Base-by-base conservation (phyloP, 495 filamentous ascomycete species). In the Aspergillus nidulans region DNA sequence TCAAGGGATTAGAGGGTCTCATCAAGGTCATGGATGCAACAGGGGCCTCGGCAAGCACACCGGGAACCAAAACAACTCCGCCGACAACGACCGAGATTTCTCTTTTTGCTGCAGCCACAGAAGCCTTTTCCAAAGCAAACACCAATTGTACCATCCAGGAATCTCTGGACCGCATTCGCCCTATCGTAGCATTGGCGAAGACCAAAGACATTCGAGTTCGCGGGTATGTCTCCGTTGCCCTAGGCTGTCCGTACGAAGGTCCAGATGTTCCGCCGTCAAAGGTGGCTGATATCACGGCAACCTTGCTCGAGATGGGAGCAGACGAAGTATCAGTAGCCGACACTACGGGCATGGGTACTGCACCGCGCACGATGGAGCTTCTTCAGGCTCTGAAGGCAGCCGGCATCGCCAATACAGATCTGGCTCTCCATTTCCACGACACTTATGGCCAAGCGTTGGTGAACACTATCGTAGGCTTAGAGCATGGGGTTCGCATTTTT, bases 291-390 rank as follows among this genome's bases (percentile, higher is more conserved):
- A 88, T 97, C 7, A 89, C 92, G 0, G 85, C 88, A 0, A 80
- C 78, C 16, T 72, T 97, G 26, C 80, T 98, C 7, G 91, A 96
- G 64, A 96, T 96, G 90, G 94, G 94, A 18, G 92, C 89, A 3
- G 91, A 97, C 63, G 91, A 97, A 72, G 92, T 98, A 38, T 88
- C 88, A 7, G 82, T 98, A 4, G 94, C 90, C 0, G 94, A 98
- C 63, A 98, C 94, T 0, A 97, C 94, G 1, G 94, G 94, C 7
- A 96, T 96, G 89, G 94, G 95, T 6, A 97, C 94, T 0, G 90
- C 86, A 19, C 89, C 91, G 1, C 78, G 86, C 20, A 94, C 89
- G 0, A 76, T 81, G 61, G 81, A 85, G 63, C 77, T 95, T 38
- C 70, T 95, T 53, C 74, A 78, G 50, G 83, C 89, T 18, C 76